A percentile compares a stretch with the other conserved stretches of the same genome.
Conservation (phyloP, 140 eudicot genomes). For the Bidens hawaiensis region DNA sequence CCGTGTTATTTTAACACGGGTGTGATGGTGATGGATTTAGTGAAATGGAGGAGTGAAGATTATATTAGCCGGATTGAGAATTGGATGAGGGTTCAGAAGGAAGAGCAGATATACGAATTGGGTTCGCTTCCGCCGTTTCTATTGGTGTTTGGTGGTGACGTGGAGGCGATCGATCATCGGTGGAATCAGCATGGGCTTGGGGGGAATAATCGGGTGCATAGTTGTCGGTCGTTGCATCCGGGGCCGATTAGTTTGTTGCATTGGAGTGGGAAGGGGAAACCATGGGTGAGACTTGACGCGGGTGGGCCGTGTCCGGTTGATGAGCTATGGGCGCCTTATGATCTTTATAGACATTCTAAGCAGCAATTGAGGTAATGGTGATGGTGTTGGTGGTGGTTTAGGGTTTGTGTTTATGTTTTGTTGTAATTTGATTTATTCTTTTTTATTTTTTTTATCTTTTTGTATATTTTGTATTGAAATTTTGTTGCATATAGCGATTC, state of each 20-base stretch:
- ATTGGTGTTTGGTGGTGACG: slow-evolving; percentile 69
- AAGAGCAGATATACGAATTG: slow-evolving; percentile 59
- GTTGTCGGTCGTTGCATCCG: slow-evolving; percentile 68
- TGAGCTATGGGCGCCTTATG: slow-evolving; percentile 68
- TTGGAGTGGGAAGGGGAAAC: slow-evolving; percentile 89
- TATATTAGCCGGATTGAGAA: slow-evolving; percentile 49
- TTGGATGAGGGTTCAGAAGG: slow-evolving; percentile 71
- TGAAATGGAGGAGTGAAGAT: slow-evolving; percentile 56
- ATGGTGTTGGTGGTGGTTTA: slow-evolving; percentile 1
- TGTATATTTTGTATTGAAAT: slow-evolving; percentile 19
- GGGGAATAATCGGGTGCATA: slow-evolving; percentile 62
- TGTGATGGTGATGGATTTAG: slow-evolving; percentile 74
- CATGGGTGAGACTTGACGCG: slow-evolving; percentile 65
- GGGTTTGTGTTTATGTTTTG: background rate
- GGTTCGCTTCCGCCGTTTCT: slow-evolving; percentile 78
- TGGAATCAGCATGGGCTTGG: slow-evolving; percentile 90
- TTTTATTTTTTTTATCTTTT: too few species aligned
- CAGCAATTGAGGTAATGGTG: slow-evolving; percentile 23
- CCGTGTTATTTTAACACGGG: slow-evolving; percentile 74
- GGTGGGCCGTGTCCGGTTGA: slow-evolving; percentile 68
- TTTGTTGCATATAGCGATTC: slow-evolving; percentile 22
- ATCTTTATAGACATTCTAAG: slow-evolving; percentile 38
- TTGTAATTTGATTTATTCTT: slow-evolving; percentile 33
- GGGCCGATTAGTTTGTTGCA: slow-evolving; percentile 74
- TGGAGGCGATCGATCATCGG: slow-evolving; percentile 49